Evolutionary conservation across 75 land plant species (phyloP).

Genomic region (Pinus albicaulis): DNA sequence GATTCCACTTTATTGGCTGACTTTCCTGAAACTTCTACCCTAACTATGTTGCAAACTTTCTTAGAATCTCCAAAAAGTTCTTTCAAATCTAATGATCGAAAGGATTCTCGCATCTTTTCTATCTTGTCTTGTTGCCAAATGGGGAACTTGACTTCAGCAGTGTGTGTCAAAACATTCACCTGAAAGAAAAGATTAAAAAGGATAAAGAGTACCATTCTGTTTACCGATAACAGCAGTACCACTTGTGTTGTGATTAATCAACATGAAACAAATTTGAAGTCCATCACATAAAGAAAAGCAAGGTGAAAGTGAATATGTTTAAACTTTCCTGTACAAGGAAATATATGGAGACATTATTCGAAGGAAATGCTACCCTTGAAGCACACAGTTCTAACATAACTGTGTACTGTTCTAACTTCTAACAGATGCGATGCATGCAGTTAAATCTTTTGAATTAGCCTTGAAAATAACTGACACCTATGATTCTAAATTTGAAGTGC

Average conservation of each 20-base stretch:
- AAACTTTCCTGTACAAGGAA: not conserved
- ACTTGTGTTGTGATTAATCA: not conserved
- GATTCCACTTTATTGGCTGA: not conserved
- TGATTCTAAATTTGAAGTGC: not conserved
- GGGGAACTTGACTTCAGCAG: slow-evolving; percentile 46
- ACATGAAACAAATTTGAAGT: not conserved
- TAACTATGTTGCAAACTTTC: not conserved
- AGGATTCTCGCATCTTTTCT: slow-evolving; percentile 20
- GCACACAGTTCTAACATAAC: not conserved
- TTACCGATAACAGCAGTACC: not conserved
- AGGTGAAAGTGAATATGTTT: not conserved
- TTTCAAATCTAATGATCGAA: not conserved
- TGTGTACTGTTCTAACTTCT: not conserved
- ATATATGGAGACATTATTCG: not conserved
- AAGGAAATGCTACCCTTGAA: not conserved
- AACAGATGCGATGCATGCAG: not conserved
- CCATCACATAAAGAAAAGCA: not conserved
- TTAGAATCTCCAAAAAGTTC: not conserved
- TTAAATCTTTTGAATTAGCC: not conserved
- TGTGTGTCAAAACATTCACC: slow-evolving; percentile 73
- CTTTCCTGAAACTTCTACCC: not conserved
- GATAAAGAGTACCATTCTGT: not conserved
- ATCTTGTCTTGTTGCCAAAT: slow-evolving; percentile 29
- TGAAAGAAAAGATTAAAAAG: slow-evolving; percentile 16
- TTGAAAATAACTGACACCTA: not conserved